Percentiles rank a stretch among this genome's conserved stretches.
These are phyloP conservation scores for Colletotrichum brevisporum DNA, from an alignment of 2,329 filamentous ascomycete genomes.

Conservation along the genomic window DNA sequence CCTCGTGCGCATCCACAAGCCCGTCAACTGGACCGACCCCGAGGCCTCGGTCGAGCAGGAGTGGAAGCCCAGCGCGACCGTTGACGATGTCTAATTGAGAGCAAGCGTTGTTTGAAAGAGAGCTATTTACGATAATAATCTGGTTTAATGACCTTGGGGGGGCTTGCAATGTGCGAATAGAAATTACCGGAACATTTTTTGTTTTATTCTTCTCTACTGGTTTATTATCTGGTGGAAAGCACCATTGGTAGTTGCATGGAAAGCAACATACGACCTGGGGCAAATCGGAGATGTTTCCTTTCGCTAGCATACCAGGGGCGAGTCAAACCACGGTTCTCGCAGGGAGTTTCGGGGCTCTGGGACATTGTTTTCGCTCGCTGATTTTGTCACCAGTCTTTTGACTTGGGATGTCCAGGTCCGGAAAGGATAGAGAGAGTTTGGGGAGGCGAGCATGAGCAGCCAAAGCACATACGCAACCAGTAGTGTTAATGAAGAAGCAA, in stretches of 20 bases:
- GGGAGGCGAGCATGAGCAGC: no score
- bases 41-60: slow-evolving; percentile 52
- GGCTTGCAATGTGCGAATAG: slow-evolving; percentile 2
- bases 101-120: not conserved
- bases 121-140: not conserved
- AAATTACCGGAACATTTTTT: not conserved
- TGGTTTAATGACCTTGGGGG: not conserved
- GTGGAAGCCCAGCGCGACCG: slow-evolving; percentile 45
- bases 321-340: not conserved
- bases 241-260: not conserved
- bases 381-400: not conserved
- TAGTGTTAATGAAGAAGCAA: no score
- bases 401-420: not conserved
- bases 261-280: not conserved
- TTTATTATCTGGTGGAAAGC: not conserved
- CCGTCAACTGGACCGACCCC: slow-evolving; percentile 57
- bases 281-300: not conserved
- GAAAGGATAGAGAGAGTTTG: not conserved
- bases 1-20: slow-evolving; percentile 75
- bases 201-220: not conserved
- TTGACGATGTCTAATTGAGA: slow-evolving; percentile 40
- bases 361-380: not conserved
- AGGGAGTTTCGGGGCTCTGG: slow-evolving; percentile 5
- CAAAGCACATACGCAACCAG: no score
- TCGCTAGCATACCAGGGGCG: slow-evolving; percentile 16